A percentile compares a stretch with the other conserved stretches of the same genome.
phyloP scores from a whole-genome alignment of 169 alveolate genomes.

The Theileria sp. region DNA sequence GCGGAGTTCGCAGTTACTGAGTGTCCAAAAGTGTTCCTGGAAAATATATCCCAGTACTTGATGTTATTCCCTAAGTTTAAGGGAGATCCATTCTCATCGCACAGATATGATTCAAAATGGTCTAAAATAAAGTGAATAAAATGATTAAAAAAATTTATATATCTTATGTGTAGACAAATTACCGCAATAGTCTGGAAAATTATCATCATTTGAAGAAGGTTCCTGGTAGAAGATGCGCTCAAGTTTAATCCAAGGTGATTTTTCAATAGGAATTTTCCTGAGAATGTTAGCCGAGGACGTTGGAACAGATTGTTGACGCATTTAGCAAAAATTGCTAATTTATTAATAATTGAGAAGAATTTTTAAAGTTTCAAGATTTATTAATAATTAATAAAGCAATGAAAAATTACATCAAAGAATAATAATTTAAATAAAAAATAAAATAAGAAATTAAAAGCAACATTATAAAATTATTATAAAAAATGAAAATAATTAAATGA shows the following conservation, averaged over 20 bases:
- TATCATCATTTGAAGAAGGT: not conserved
- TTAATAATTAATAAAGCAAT: not conserved
- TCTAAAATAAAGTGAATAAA: not conserved
- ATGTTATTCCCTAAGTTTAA: slow-evolving; percentile 2
- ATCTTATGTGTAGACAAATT: not conserved
- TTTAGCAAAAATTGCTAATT: not conserved
- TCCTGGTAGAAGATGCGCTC: slow-evolving; percentile 18
- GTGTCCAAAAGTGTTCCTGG: not conserved
- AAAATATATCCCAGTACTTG: slow-evolving; percentile 18
- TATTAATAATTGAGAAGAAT: not conserved
- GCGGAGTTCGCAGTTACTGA: slow-evolving; percentile 4
- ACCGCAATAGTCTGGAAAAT: not conserved
- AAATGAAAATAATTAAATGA: not conserved
- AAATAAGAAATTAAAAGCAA: not conserved
- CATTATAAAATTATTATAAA: not conserved
- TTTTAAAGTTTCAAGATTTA: not conserved
- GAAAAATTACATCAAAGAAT: not conserved
- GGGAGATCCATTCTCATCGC: slow-evolving; percentile 28
- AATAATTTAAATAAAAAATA: too few species aligned
- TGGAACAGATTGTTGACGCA: not conserved
- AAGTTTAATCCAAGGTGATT: slow-evolving; percentile 32
- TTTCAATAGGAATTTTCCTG: slow-evolving; percentile 15
- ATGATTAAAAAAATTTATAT: not conserved
- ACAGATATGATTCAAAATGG: not conserved
- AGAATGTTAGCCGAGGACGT: not conserved